These are phyloP conservation scores for Epichloe scottii DNA, from an alignment of 2,329 filamentous ascomycete species.

Conservation along the genomic window DNA sequence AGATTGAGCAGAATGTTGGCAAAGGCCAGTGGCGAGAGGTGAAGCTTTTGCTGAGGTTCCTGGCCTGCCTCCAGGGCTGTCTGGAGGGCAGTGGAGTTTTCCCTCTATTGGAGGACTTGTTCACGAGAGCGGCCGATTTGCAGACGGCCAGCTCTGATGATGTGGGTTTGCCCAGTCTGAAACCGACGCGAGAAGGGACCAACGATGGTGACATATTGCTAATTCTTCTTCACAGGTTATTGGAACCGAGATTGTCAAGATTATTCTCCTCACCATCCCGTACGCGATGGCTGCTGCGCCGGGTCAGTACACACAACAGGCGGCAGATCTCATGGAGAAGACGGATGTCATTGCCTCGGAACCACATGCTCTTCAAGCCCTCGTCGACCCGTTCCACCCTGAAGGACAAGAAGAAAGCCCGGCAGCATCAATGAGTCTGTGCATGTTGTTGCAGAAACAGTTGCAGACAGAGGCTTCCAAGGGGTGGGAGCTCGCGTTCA, in stretches of 20 bases:
- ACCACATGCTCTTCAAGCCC: conserved; percentile 67
- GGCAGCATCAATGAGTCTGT: conserved; percentile 53
- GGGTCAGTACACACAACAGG: conserved; percentile 57
- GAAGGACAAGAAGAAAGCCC: conserved; percentile 51
- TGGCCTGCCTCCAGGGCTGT: conserved; percentile 73
- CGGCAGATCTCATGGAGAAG: conserved; percentile 72
- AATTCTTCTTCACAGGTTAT: conserved; percentile 34
- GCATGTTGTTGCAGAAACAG: conserved; percentile 75
- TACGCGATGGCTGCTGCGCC: conserved; percentile 72
- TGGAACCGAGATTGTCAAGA: conserved; percentile 83
- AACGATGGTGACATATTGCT: neutral
- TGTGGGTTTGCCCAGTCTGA: conserved; percentile 39
- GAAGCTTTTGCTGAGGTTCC: conserved; percentile 79
- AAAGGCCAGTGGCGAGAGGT: conserved; percentile 77
- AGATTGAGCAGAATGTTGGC: conserved; percentile 54
- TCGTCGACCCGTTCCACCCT: conserved; percentile 74
- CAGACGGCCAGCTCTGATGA: conserved; percentile 91
- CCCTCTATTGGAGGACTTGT: conserved; percentile 76
- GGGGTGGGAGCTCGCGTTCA: conserved; percentile 60
- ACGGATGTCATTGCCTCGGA: conserved; percentile 90
- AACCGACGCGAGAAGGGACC: neutral
- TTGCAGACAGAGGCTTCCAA: conserved; percentile 63
- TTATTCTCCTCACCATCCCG: conserved; percentile 87
- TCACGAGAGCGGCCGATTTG: conserved; percentile 78
- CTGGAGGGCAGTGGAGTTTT: conserved; percentile 80